Evolutionary conservation across 305 asterid genomes (phyloP).

Genomic region (Fraxinus baroniana): DNA sequence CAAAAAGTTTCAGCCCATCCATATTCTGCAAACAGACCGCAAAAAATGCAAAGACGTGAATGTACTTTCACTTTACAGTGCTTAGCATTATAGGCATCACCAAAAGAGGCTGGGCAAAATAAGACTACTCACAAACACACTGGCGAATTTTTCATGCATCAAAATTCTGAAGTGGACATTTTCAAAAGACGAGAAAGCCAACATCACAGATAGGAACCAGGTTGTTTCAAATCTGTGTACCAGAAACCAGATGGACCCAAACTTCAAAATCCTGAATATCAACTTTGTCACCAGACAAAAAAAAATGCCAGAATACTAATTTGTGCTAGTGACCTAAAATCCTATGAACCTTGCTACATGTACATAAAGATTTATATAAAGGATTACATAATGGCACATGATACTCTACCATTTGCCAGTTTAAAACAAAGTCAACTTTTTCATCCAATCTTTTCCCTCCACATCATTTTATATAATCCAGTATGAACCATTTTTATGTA

Average conservation of each 20-base stretch:
- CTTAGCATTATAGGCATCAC: neutral
- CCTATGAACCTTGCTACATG: neutral
- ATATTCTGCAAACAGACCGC: neutral
- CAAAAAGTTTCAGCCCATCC: slow-evolving; percentile 6
- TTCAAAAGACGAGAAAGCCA: neutral
- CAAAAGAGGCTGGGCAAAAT: neutral
- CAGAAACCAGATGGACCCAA: neutral
- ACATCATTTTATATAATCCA: neutral
- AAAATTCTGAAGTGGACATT: neutral
- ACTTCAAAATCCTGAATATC: slow-evolving; percentile 4
- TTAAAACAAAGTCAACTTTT: neutral
- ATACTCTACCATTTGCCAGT: neutral
- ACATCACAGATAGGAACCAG: neutral
- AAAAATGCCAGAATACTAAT: neutral
- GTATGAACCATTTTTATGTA: neutral
- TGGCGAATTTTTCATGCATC: neutral
- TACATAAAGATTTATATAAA: neutral
- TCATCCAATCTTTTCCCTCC: neutral
- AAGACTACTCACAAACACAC: neutral
- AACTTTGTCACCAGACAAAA: neutral
- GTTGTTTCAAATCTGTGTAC: neutral
- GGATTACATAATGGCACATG: neutral
- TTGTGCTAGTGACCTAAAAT: neutral
- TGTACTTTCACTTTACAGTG: neutral
- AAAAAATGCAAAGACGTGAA: neutral